phyloP scores from a whole-genome alignment of 2,329 filamentous ascomycete species.

The Zymoseptoria passerinii region DNA sequence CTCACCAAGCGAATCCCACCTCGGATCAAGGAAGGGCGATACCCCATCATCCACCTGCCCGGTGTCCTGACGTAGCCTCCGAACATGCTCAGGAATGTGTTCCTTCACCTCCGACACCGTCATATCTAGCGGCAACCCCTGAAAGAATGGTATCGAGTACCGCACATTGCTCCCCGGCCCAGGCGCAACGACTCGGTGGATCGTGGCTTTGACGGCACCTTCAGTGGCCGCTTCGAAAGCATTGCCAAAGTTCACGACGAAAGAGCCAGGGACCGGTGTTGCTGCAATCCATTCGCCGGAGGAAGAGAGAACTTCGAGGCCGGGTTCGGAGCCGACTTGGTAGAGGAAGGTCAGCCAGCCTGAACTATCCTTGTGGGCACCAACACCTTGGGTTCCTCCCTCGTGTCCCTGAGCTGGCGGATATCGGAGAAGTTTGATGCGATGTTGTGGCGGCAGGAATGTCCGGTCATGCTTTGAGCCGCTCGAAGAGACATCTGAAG shows the following conservation, averaged over 20 bases:
- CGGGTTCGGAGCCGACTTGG: slow-evolving; percentile 48
- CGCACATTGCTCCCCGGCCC: slow-evolving; percentile 14
- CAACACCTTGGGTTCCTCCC: slow-evolving; percentile 44
- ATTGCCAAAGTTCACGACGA: slow-evolving; percentile 53
- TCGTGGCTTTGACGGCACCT: slow-evolving; percentile 47
- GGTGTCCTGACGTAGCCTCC: slow-evolving; percentile 12
- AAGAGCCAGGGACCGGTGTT: slow-evolving; percentile 40
- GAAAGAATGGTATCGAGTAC: slow-evolving; percentile 34
- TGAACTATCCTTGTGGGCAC: slow-evolving; percentile 55
- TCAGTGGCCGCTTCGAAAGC: slow-evolving; percentile 51
- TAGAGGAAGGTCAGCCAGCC: slow-evolving; percentile 59
- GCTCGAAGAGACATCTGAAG: neutral
- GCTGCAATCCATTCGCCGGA: slow-evolving; percentile 45
- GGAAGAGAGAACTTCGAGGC: slow-evolving; percentile 46
- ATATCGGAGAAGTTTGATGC: slow-evolving; percentile 52
- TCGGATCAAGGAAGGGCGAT: slow-evolving; percentile 23
- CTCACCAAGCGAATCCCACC: slow-evolving; percentile 32
- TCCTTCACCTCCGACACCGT: slow-evolving; percentile 36
- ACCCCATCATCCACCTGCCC: slow-evolving; percentile 9
- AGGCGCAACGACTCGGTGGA: slow-evolving; percentile 30
- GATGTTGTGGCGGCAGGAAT: slow-evolving; percentile 42
- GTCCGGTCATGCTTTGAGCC: neutral
- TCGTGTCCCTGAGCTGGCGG: slow-evolving; percentile 28
- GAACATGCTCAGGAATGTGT: slow-evolving; percentile 24
- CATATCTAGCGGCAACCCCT: slow-evolving; percentile 30